These are phyloP conservation scores for Ustilago vetiveriae DNA, from an alignment of 1,284 basidiomycete genomes.

Conservation along the genomic window DNA sequence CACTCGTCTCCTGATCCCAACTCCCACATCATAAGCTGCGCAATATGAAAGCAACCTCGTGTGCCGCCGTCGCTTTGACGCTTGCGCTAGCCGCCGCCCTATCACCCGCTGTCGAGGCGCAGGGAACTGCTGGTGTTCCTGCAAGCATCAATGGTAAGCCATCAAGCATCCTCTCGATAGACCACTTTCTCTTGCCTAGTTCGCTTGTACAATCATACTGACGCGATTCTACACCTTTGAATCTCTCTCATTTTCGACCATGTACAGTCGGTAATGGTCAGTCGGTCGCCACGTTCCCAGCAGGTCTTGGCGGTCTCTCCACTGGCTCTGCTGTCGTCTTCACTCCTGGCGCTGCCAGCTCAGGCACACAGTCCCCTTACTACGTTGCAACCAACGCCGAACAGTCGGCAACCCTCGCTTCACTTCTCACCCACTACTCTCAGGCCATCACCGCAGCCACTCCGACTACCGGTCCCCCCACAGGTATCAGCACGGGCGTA, in stretches of 20 bases:
- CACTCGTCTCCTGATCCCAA: neutral
- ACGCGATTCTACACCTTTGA: neutral
- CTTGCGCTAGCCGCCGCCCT: slow-evolving; percentile 1
- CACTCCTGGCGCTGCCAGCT: slow-evolving; percentile 26
- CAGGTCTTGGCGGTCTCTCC: slow-evolving; percentile 25
- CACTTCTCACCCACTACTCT: slow-evolving; percentile 36
- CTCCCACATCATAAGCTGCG: neutral
- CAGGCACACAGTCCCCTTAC: slow-evolving; percentile 12
- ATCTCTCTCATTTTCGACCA: neutral
- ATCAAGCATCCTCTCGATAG: neutral
- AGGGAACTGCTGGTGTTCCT: slow-evolving; percentile 34
- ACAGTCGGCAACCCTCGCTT: slow-evolving; percentile 23
- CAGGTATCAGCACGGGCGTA: slow-evolving; percentile 30
- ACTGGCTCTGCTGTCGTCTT: slow-evolving; percentile 19
- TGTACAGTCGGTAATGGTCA: slow-evolving; percentile 34
- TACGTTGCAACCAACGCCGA: slow-evolving; percentile 38
- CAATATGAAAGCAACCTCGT: slow-evolving; percentile 14
- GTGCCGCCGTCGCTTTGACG: neutral
- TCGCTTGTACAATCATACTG: neutral
- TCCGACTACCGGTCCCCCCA: slow-evolving; percentile 34
- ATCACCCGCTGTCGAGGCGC: slow-evolving; percentile 4
- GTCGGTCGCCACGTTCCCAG: slow-evolving; percentile 22
- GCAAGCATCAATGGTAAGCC: slow-evolving; percentile 32
- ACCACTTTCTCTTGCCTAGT: neutral
- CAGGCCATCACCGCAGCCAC: slow-evolving; percentile 34